Base-by-base conservation (phyloP, 805 yeast species). In the Metschnikowia borealis region DNA sequence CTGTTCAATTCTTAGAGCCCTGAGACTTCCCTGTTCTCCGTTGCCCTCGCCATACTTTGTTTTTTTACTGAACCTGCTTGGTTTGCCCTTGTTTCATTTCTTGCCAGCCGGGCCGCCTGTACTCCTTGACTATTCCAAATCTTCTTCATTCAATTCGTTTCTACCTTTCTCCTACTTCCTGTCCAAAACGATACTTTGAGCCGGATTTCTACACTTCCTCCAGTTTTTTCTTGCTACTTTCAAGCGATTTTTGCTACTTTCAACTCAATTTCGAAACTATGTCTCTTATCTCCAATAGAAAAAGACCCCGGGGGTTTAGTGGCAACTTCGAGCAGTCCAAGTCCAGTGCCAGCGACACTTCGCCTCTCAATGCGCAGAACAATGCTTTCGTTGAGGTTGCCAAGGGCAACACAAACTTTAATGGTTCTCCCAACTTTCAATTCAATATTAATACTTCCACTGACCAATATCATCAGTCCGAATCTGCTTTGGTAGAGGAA, bases 251-350 rank as follows among this genome's bases (percentile, higher is more conserved):
- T 21, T 20, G 26, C 39, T 37, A 21, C 20, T 21, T n/a, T 13
- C 32, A 14, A 35, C 15, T 35, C 13, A 23, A 10, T 35, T 15
- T 17, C 26, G 6, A 5, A 6, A 21, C 4, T 6, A 69, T 69
- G 75, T 67, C 74, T 10, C 51, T 72, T 50, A 69, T 72, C 21
- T 62, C 73, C 31, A 73, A 73, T 53, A 60, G 78, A 57, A 73
- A 73, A 51, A 61, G 78, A 53, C 78, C 78, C 20, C 65, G 78
- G 56, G 77, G 77, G 23, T 71, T 73, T 51, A 69, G 76, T 52
- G 77, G 69, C 46, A 61, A 69, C n/a, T 69, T 70, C 50, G 70
- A 63, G 48, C 51, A 23, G 31, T 50, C 58, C 13, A 57, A 56
- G 31, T 45, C 58, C 0, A 54, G 49, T 4, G 54, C 59, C 11